A percentile compares a stretch with the other conserved stretches of the same genome.
phyloP scores from a whole-genome alignment of 2,329 filamentous ascomycete genomes.

The Aspergillus aculeatinus region DNA sequence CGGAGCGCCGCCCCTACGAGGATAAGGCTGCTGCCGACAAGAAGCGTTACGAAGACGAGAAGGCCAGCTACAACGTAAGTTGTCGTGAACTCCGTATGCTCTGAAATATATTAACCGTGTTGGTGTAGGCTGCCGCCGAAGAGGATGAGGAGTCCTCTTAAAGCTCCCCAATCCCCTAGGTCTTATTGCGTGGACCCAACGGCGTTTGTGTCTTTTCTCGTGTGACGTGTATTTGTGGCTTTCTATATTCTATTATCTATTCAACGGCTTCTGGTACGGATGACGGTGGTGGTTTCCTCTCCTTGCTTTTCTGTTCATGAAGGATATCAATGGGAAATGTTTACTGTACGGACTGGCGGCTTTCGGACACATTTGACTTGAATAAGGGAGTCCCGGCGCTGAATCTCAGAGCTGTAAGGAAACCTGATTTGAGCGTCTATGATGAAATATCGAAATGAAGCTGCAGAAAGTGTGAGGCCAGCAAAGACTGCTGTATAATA shows the following conservation, averaged over 20 bases:
- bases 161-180: constrained; percentile 21
- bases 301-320: constrained; percentile 30
- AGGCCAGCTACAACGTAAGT: constrained; percentile 86
- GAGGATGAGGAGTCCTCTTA: constrained; percentile 54
- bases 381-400: constrained; percentile 26
- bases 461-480: constrained; percentile 21
- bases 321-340: constrained; percentile 33
- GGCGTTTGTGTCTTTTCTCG: constrained; percentile 38
- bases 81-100: not conserved
- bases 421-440: constrained; percentile 21
- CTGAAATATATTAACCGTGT: constrained; percentile 10
- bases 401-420: constrained; percentile 17
- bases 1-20: constrained; percentile 91
- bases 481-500: constrained; percentile 29
- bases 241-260: constrained; percentile 31
- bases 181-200: constrained; percentile 28
- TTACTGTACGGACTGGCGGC: constrained; percentile 28
- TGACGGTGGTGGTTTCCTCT: constrained; percentile 33
- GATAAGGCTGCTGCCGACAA: constrained; percentile 96
- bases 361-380: constrained; percentile 31
- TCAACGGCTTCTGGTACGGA: constrained; percentile 35
- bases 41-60: constrained; percentile 99
- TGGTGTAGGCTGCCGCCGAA: constrained; percentile 54
- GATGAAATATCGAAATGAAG: constrained; percentile 22
- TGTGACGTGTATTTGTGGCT: constrained; percentile 31